phyloP scores from a whole-genome alignment of 805 yeast genomes.

The Teunomyces panamensis region DNA sequence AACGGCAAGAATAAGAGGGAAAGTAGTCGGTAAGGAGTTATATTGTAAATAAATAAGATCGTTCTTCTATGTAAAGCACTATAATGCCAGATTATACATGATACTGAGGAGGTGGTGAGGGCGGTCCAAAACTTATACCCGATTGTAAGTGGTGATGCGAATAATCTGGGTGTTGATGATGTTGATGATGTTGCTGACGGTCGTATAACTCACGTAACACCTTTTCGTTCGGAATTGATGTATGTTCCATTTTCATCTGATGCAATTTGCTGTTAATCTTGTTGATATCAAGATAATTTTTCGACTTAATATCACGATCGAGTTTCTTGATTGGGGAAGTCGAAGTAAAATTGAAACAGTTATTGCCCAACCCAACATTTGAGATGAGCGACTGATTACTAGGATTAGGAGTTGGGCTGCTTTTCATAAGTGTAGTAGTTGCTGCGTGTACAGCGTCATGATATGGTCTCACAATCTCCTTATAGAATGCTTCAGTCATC shows the following conservation, averaged over 20 bases:
- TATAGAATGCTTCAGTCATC: conserved; percentile 10
- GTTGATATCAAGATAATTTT: conserved; percentile 25
- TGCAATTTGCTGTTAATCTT: conserved; percentile 24
- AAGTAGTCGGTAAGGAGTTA: not conserved
- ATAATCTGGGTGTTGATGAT: not conserved
- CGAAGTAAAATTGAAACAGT: conserved; percentile 25
- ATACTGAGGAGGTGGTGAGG: conserved; percentile 25
- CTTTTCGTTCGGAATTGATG: conserved; percentile 5
- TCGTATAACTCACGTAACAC: conserved; percentile 2
- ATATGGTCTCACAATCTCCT: conserved; percentile 10
- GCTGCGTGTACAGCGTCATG: conserved; percentile 4
- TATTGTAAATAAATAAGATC: not conserved
- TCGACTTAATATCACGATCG: conserved; percentile 18
- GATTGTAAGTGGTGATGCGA: conserved; percentile 5
- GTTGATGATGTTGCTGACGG: not conserved
- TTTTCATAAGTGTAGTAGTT: conserved; percentile 1
- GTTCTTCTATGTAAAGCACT: not conserved
- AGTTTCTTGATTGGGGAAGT: conserved; percentile 25
- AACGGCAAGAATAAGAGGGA: too few species aligned
- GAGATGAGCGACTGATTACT: conserved; percentile 7
- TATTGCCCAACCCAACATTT: conserved; percentile 40
- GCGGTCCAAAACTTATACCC: not conserved
- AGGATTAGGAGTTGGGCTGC: conserved; percentile 3
- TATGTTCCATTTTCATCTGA: conserved; percentile 11
- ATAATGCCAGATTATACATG: conserved; percentile 10